Base-by-base conservation (phyloP, 1,284 basidiomycete genomes). In the Heterobasidion irregulare region DNA sequence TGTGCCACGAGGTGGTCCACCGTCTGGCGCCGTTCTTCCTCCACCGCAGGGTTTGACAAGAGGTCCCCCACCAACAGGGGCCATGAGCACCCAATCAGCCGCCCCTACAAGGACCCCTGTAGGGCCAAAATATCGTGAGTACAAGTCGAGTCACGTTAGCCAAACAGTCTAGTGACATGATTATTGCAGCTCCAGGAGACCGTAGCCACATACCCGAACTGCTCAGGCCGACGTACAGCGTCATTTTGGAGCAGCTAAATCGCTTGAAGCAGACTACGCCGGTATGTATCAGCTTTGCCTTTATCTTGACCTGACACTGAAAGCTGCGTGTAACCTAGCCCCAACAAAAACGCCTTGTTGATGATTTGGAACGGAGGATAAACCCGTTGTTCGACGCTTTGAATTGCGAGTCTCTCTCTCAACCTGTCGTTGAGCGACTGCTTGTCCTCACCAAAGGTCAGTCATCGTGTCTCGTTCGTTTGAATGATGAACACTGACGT, bases 391-490 rank as follows among this genome's bases (percentile, higher is more conserved):
- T 96, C 63, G 95, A 98, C 68, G 86, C 86, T 34, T 73, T 98
- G 62, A 98, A 98, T 71, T 95, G 93, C 66, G 93, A 92, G 62
- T 89, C 90, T 7, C 69, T 98, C 18, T 86, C 89, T n/a, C 73
- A 76, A 57, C 70, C 78, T 26, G 83, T 89, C 33, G 76, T 89
- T 32, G 85, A 86, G 48, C 83, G 89, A 63, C 71, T 94, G 48
- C 61, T 80, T 18, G 78, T 82, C 47, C 76, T 94, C 45, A 76
- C 81, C 1, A 75, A 79, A 75, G 90, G 90, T 91, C 58, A 47
- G 77, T 66, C 6, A 53, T 48, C 8, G 46, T 58, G 36, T 43
- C 43, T 48, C 34, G 59, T 49, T 45, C 36, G 47, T 19, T 33
- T 36, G 43, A 45, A 26, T 26, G 46, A 53, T 62, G 8, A 59